Base-by-base conservation (phyloP, 495 filamentous ascomycete genomes). In the Aspergillus affinis region DNA sequence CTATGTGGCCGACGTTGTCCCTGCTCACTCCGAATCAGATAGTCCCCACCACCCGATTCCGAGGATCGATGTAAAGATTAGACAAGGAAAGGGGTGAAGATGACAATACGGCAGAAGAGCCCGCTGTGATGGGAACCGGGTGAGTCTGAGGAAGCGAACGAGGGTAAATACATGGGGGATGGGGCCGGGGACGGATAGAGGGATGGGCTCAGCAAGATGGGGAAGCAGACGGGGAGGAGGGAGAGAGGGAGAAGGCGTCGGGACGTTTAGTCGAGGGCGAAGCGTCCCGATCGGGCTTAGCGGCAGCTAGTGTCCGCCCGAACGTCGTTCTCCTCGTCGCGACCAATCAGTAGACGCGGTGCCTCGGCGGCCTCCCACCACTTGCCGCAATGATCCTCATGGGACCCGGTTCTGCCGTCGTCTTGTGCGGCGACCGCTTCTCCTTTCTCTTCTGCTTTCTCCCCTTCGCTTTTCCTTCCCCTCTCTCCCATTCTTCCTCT, bases 301-400 rank as follows among this genome's bases (percentile, higher is more conserved):
- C 58, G 55, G 50, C 54, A 50, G 45, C 60, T 54, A 58, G 65
- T 65, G 69, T 69, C 65, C 69, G 66, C 65, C 62, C 63, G 64
- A 61, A 58, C 58, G 46, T 21, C 58, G 49, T 74, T 69, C 74
- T 77, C 76, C 76, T 78, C 72, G 62, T 74, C 74, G 73, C 65
- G 62, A 36, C 77, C 77, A 80, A 80, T 80, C 72, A 80, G 21
- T 52, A 44, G 19, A 60, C 62, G 52, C 59, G 45, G 52, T 67
- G 65, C 54, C 57, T 66, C 65, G 64, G 66, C 61, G 65, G 65
- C 62, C 62, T 65, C 61, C 64, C 58, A 54, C 57, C 54, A 58
- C 58, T 62, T 63, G 58, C 61, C 58, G 61, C 57, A 62, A 64
- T 62, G 61, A 65, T 63, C 65, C 65, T 67, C 61, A 60, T 51